phyloP scores from a whole-genome alignment of 1,284 basidiomycete genomes.

The Trichosporon asahii region DNA sequence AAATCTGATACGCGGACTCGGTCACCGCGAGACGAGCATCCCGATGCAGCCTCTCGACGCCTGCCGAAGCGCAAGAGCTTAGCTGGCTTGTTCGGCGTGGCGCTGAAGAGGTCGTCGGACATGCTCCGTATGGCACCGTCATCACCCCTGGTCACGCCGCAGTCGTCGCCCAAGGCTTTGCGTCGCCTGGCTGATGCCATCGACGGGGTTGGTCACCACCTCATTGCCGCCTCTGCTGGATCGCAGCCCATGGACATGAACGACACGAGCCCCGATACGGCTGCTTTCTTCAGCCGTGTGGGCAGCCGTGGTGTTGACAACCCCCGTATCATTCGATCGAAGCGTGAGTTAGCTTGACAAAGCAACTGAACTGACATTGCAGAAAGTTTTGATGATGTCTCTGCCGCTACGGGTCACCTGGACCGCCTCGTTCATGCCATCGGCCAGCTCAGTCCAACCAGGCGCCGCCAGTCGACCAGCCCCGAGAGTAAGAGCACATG shows the following conservation, averaged over 20 bases:
- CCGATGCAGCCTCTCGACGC: neutral
- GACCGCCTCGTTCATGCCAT: neutral
- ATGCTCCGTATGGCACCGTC: neutral
- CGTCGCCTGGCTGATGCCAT: neutral
- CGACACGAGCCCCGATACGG: neutral
- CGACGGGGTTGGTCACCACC: neutral
- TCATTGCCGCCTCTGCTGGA: neutral
- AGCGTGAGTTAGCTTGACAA: neutral
- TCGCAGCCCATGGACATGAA: neutral
- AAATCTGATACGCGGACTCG: neutral
- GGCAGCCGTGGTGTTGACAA: neutral
- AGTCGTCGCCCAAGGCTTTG: neutral
- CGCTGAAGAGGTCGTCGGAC: neutral
- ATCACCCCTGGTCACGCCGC: neutral
- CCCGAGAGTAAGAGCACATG: neutral
- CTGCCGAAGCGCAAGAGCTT: constrained; percentile 6
- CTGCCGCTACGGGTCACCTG: neutral
- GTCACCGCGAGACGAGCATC: neutral
- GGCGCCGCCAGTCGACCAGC: neutral
- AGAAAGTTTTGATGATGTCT: neutral
- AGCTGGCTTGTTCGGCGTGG: neutral
- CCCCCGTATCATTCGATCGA: neutral
- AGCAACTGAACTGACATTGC: neutral
- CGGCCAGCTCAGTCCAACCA: neutral
- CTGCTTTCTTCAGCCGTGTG: neutral